These are phyloP conservation scores for Fomitiporia mediterranea DNA, from an alignment of 1,284 basidiomycete genomes.

Conservation along the genomic window DNA sequence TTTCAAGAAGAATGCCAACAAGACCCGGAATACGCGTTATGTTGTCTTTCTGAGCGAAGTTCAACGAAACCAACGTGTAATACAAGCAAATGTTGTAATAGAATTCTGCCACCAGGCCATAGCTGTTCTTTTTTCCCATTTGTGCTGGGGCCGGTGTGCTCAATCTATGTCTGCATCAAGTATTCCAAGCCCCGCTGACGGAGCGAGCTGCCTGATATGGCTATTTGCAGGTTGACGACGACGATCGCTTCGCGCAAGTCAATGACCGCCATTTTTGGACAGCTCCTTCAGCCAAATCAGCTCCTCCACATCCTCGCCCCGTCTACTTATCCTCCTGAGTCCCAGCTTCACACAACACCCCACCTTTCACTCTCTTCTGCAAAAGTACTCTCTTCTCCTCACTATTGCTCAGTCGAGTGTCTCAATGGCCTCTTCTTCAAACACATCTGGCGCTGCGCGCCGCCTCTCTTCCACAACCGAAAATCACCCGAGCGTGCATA, in stretches of 20 bases:
- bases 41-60: too few species aligned
- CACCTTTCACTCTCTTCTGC: background rate
- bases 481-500: background rate
- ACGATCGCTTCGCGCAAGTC: background rate
- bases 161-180: too few species aligned
- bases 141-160: too few species aligned
- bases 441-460: constrained; percentile 1
- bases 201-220: background rate
- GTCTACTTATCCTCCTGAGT: background rate
- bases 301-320: background rate
- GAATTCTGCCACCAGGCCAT: too few species aligned
- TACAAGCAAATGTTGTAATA: too few species aligned
- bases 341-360: background rate
- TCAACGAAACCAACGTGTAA: too few species aligned
- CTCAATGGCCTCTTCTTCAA: background rate
- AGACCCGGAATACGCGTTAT: too few species aligned
- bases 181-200: too few species aligned
- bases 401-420: background rate
- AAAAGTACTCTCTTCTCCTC: background rate
- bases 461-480: background rate
- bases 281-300: constrained; percentile 2
- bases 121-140: too few species aligned
- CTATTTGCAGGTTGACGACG: background rate
- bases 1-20: too few species aligned
- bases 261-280: background rate